A percentile compares a stretch with the other conserved stretches of the same genome.
phyloP scores from a whole-genome alignment of 768 basidiomycete genomes.

The Naganishia onofrii region DNA sequence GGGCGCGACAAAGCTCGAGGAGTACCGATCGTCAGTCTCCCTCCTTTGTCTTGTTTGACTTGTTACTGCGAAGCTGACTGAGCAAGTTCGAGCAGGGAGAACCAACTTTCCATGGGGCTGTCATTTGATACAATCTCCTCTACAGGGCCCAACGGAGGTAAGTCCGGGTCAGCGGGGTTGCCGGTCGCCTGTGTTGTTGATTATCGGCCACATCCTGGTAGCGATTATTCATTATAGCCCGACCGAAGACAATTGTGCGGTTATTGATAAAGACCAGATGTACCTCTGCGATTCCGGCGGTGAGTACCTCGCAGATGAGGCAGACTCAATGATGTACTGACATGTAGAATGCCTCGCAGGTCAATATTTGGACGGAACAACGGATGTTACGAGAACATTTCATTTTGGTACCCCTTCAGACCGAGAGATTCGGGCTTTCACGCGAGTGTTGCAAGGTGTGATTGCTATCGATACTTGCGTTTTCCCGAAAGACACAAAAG shows the following conservation, averaged over 20 bases:
- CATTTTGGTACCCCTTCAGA: slow-evolving; percentile 83
- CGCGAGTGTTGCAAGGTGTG: slow-evolving; percentile 63
- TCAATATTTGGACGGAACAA: slow-evolving; percentile 90
- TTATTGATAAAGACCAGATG: slow-evolving; percentile 63
- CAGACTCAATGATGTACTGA: background rate
- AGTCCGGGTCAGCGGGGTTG: background rate
- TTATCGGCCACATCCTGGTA: background rate
- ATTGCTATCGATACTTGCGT: slow-evolving; percentile 69
- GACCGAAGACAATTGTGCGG: slow-evolving; percentile 67
- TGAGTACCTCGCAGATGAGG: slow-evolving; percentile 49
- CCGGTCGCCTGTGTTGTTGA: background rate
- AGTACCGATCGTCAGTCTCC: slow-evolving; percentile 60
- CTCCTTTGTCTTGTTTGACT: slow-evolving; percentile 56
- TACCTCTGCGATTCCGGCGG: slow-evolving; percentile 84
- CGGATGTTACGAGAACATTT: slow-evolving; percentile 90
- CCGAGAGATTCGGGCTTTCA: slow-evolving; percentile 83
- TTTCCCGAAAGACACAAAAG: slow-evolving; percentile 65
- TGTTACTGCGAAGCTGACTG: slow-evolving; percentile 4
- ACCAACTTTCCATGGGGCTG: slow-evolving; percentile 75
- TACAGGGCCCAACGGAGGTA: slow-evolving; percentile 74
- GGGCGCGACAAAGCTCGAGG: slow-evolving; percentile 73
- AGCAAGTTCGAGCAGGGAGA: slow-evolving; percentile 58
- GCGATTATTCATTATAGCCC: slow-evolving; percentile 94
- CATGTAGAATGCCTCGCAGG: slow-evolving; percentile 51
- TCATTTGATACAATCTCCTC: slow-evolving; percentile 92